Conservation (phyloP, 192 early-diverging fungal species). For the Backusella psychrophila region DNA sequence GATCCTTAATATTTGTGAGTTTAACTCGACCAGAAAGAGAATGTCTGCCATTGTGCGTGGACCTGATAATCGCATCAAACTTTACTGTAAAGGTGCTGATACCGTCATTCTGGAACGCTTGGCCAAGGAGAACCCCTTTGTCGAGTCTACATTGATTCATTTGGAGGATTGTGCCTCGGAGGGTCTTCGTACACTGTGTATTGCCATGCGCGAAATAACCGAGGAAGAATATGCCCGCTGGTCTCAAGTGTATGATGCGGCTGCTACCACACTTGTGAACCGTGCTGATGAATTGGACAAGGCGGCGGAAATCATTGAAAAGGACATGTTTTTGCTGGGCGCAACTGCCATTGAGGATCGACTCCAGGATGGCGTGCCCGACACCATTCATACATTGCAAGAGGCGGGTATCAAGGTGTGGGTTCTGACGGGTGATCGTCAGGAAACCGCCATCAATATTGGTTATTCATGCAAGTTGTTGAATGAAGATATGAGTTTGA, state of each 20-base stretch:
- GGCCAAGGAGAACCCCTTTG: slow-evolving; percentile 67
- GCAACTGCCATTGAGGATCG: slow-evolving; percentile 99
- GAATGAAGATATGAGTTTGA: slow-evolving; percentile 93
- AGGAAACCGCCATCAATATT: slow-evolving; percentile 99
- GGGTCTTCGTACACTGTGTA: slow-evolving; percentile 93
- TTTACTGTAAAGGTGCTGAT: slow-evolving; percentile 98
- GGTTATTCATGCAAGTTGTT: slow-evolving; percentile 96
- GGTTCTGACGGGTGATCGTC: slow-evolving; percentile 96
- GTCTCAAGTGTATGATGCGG: slow-evolving; percentile 80
- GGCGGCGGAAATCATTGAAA: slow-evolving; percentile 94
- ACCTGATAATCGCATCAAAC: slow-evolving; percentile 80
- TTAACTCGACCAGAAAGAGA: slow-evolving; percentile 96
- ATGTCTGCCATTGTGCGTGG: slow-evolving; percentile 92
- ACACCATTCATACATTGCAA: slow-evolving; percentile 93
- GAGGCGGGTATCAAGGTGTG: slow-evolving; percentile 95
- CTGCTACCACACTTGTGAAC: slow-evolving; percentile 88
- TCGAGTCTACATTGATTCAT: slow-evolving; percentile 69
- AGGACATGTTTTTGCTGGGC: slow-evolving; percentile 86
- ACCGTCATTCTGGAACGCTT: slow-evolving; percentile 95
- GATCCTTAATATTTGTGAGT: slow-evolving; percentile 95
- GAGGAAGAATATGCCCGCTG: slow-evolving; percentile 85
- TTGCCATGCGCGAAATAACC: slow-evolving; percentile 91
- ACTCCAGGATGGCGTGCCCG: slow-evolving; percentile 96
- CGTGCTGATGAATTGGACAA: slow-evolving; percentile 84
- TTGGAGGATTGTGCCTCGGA: slow-evolving; percentile 96